Percentiles rank a stretch among this genome's conserved stretches.
Conservation (phyloP, 768 basidiomycete species). For the Rhodocollybia butyracea region DNA sequence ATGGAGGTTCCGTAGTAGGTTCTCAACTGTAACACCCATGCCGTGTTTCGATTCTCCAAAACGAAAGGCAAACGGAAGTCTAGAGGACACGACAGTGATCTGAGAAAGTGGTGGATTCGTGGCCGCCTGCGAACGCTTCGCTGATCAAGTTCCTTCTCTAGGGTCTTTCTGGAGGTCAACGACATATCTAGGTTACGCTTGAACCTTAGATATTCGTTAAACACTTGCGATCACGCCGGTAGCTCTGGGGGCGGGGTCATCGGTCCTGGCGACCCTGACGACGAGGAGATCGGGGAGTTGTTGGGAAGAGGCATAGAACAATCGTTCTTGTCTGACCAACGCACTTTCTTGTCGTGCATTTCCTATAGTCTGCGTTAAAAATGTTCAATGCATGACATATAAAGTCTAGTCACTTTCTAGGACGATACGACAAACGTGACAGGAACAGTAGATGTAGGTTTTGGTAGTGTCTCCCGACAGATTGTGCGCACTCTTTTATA, state of each 20-base stretch:
- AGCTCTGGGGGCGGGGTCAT: not conserved
- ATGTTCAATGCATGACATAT: too few relatives aligned
- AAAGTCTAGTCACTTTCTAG: too few relatives aligned
- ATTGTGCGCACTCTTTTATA: too few relatives aligned
- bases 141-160: not conserved
- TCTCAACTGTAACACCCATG: not conserved
- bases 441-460: too few relatives aligned
- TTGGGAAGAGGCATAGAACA: not conserved
- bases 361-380: too few relatives aligned
- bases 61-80: not conserved
- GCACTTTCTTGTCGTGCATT: not conserved
- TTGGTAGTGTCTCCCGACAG: too few relatives aligned
- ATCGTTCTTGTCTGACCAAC: not conserved
- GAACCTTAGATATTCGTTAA: not conserved
- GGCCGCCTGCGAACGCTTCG: not conserved
- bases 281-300: not conserved
- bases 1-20: not conserved
- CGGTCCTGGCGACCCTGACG: not conserved
- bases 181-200: not conserved
- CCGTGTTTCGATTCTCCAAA: not conserved
- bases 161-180: not conserved
- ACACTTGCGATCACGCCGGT: not conserved
- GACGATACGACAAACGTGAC: too few relatives aligned
- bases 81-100: not conserved
- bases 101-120: not conserved